These are phyloP conservation scores for Penicillium sp. DNA, from an alignment of 2,329 filamentous ascomycete species.

Conservation along the genomic window DNA sequence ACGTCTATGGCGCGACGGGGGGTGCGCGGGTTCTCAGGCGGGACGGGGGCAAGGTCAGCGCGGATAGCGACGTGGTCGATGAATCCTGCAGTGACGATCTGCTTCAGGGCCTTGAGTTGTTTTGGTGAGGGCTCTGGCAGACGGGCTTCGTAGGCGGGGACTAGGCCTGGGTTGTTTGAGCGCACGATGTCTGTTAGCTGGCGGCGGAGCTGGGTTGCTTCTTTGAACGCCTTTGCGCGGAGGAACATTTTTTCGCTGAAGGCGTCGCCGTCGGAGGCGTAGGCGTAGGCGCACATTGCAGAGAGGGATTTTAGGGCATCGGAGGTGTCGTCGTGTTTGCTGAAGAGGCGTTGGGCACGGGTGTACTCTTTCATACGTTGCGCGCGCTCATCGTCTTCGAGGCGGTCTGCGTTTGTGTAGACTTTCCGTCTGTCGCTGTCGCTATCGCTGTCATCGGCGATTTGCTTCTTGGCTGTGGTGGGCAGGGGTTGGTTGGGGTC, in stretches of 20 bases:
- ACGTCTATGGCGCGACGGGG: slow-evolving; percentile 87
- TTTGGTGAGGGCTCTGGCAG: slow-evolving; percentile 63
- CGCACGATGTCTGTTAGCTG: slow-evolving; percentile 82
- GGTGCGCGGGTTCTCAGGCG: slow-evolving; percentile 64
- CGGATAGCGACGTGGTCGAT: slow-evolving; percentile 93
- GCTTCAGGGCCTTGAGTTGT: slow-evolving; percentile 76
- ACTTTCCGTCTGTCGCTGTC: slow-evolving; percentile 42
- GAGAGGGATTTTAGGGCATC: slow-evolving; percentile 90
- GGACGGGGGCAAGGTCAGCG: slow-evolving; percentile 75
- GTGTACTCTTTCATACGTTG: slow-evolving; percentile 64
- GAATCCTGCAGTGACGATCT: slow-evolving; percentile 89
- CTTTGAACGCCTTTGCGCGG: slow-evolving; percentile 79
- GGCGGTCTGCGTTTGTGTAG: slow-evolving; percentile 63
- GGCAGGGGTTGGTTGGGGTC: slow-evolving; percentile 48
- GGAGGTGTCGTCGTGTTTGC: slow-evolving; percentile 74
- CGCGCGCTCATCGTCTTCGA: slow-evolving; percentile 68
- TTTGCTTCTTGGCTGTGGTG: slow-evolving; percentile 29
- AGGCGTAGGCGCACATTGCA: slow-evolving; percentile 81
- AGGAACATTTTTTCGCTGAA: slow-evolving; percentile 86
- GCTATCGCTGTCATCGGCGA: slow-evolving; percentile 41
- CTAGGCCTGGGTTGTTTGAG: slow-evolving; percentile 61
- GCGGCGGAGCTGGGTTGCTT: slow-evolving; percentile 75
- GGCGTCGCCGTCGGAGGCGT: slow-evolving; percentile 61
- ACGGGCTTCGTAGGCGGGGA: slow-evolving; percentile 44
- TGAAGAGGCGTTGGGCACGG: slow-evolving; percentile 73